Conservation (phyloP, 805 yeast species). For the Naumovozyma dairenensis region DNA sequence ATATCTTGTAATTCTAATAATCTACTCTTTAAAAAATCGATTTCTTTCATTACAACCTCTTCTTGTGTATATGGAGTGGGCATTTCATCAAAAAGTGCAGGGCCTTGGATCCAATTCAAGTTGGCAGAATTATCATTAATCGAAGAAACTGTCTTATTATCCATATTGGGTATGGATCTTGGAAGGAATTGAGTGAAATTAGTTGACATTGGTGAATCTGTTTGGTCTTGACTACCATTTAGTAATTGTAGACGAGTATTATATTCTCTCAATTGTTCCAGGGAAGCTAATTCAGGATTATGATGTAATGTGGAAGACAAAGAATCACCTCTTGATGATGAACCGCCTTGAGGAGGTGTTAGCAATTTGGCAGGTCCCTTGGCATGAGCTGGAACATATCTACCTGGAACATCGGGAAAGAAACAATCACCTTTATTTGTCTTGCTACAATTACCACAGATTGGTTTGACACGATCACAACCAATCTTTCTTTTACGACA, state of each 20-base stretch:
- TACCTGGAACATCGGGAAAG: constrained; percentile 17
- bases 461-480: constrained; percentile 40
- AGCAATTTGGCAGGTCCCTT: constrained; percentile 2
- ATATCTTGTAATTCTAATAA: constrained; percentile 13
- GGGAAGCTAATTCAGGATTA: constrained; percentile 4
- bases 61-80: constrained; percentile 13
- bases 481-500: constrained; percentile 40
- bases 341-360: neutral
- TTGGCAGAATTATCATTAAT: constrained; percentile 12
- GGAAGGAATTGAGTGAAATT: constrained; percentile 21
- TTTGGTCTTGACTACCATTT: constrained; percentile 7
- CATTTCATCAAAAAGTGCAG: constrained; percentile 9
- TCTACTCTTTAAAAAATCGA: constrained; percentile 11
- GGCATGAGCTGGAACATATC: constrained; percentile 2
- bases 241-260: constrained; percentile 12
- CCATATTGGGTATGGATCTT: constrained; percentile 15
- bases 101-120: constrained; percentile 7
- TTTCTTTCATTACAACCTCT: constrained; percentile 16
- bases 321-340: neutral
- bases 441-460: constrained; percentile 35
- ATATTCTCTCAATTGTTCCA: constrained; percentile 12
- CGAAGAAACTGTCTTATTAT: constrained; percentile 17
- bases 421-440: constrained; percentile 12
- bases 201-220: constrained; percentile 12
- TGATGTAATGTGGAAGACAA: neutral